Evolutionary conservation across 2,329 filamentous ascomycete species (phyloP).

Genomic region (Talaromyces islandicus): DNA sequence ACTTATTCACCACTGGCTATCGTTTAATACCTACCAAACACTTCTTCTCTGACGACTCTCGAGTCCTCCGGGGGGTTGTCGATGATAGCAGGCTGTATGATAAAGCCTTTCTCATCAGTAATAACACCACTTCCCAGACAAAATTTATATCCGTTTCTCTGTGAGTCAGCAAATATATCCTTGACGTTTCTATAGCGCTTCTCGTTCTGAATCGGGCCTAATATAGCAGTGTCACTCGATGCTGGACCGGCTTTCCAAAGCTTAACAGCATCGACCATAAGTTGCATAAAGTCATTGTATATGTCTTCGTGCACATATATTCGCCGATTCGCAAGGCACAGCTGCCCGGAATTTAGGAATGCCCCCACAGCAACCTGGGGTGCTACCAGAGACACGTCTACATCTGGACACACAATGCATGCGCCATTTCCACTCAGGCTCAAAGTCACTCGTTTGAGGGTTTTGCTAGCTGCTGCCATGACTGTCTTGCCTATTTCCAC

Average conservation of each 20-base stretch:
- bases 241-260: slow-evolving; percentile 17
- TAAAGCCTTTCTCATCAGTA: slow-evolving; percentile 41
- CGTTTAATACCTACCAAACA: slow-evolving; percentile 40
- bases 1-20: background rate
- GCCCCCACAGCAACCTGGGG: slow-evolving; percentile 39
- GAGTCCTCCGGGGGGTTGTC: slow-evolving; percentile 49
- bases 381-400: slow-evolving; percentile 37
- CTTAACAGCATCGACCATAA: slow-evolving; percentile 37
- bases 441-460: slow-evolving; percentile 50
- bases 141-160: slow-evolving; percentile 47
- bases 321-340: slow-evolving; percentile 49
- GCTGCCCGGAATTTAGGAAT: slow-evolving; percentile 51
- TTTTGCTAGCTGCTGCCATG: slow-evolving; percentile 45
- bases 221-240: slow-evolving; percentile 36
- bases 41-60: slow-evolving; percentile 49
- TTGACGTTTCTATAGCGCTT: slow-evolving; percentile 55
- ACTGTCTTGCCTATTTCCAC: slow-evolving; percentile 46
- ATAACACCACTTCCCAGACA: slow-evolving; percentile 41
- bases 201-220: slow-evolving; percentile 58
- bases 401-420: slow-evolving; percentile 49
- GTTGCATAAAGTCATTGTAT: slow-evolving; percentile 43
- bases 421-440: slow-evolving; percentile 54
- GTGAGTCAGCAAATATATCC: slow-evolving; percentile 49
- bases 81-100: slow-evolving; percentile 52
- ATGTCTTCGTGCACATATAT: slow-evolving; percentile 54